Percentiles rank a stretch among this genome's conserved stretches.
Conservation (phyloP, 2,329 filamentous ascomycete genomes). For the Basipetospora chlamydospora region DNA sequence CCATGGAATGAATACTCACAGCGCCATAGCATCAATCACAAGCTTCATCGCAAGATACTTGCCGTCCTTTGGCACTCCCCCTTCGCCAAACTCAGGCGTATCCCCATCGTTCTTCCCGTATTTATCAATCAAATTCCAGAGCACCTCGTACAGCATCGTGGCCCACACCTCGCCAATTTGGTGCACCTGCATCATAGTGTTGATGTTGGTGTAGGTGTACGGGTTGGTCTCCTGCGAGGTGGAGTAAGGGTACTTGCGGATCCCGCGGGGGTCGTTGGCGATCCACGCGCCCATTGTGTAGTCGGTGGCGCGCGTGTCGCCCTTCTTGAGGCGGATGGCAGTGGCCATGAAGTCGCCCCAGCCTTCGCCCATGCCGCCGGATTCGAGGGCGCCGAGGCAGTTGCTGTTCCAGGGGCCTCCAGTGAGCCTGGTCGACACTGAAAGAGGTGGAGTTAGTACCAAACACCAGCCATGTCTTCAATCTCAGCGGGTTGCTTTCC, state of each 20-base stretch:
- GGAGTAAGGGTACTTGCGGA: slow-evolving; percentile 35
- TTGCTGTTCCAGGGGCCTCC: slow-evolving; percentile 38
- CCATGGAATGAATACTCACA: too few species aligned
- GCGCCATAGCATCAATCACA: slow-evolving; percentile 34
- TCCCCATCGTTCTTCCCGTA: slow-evolving; percentile 32
- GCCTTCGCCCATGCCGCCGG: slow-evolving; percentile 43
- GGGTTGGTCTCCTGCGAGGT: slow-evolving; percentile 34
- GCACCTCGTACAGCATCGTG: slow-evolving; percentile 36
- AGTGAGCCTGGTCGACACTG: slow-evolving; percentile 42
- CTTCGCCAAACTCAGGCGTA: slow-evolving; percentile 25
- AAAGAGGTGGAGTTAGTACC: too few species aligned
- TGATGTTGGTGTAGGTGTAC: slow-evolving; percentile 29
- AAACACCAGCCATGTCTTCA: too few species aligned
- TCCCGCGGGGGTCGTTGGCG: slow-evolving; percentile 25
- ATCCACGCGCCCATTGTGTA: slow-evolving; percentile 38
- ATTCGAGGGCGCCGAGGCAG: slow-evolving; percentile 31
- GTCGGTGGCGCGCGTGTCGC: slow-evolving; percentile 28
- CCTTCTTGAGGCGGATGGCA: slow-evolving; percentile 29
- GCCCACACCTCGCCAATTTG: slow-evolving; percentile 37
- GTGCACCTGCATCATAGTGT: slow-evolving; percentile 26
- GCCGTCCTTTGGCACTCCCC: slow-evolving; percentile 35
- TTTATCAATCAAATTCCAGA: slow-evolving; percentile 44
- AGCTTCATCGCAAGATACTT: slow-evolving; percentile 37
- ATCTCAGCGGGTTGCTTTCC: too few species aligned
- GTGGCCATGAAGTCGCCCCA: slow-evolving; percentile 43